A percentile compares a stretch with the other conserved stretches of the same genome.
phyloP scores from a whole-genome alignment of 176 grass and related monocot genomes.

The Alopecurus myosuroides region DNA sequence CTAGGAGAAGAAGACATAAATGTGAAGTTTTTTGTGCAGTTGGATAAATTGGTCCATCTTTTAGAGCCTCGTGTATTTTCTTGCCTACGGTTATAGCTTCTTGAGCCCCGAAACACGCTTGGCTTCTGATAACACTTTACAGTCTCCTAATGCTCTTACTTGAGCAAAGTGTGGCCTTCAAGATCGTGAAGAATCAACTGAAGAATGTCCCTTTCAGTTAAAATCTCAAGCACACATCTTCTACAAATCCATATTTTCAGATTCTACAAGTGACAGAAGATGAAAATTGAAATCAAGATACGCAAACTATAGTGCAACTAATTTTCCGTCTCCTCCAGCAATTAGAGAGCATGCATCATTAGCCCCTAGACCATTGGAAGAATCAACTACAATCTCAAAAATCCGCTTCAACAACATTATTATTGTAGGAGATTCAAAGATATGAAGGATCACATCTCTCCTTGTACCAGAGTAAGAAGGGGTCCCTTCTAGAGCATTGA shows the following conservation, averaged over 20 bases:
- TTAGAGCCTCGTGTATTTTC: too few species aligned
- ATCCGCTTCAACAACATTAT: conserved; percentile 24
- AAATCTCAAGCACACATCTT: conserved; percentile 57
- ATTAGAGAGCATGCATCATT: conserved; percentile 63
- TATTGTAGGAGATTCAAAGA: conserved; percentile 75
- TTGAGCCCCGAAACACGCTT: too few species aligned
- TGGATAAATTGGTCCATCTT: too few species aligned
- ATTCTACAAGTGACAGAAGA: conserved; percentile 70
- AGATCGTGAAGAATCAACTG: conserved; percentile 81
- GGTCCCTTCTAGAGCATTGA: conserved; percentile 60
- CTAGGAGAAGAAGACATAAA: too few species aligned
- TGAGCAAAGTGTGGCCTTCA: conserved; percentile 98
- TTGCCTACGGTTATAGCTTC: too few species aligned
- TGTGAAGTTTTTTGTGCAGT: too few species aligned
- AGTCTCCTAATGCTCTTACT: conserved; percentile 93
- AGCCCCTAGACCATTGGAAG: conserved; percentile 52
- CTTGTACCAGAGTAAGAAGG: conserved; percentile 44
- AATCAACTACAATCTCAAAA: conserved; percentile 41
- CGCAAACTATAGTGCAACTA: conserved; percentile 53
- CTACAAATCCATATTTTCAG: conserved; percentile 60
- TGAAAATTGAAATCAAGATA: conserved; percentile 60
- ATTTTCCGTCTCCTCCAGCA: conserved; percentile 75
- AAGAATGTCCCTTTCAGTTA: conserved; percentile 86
- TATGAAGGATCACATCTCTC: conserved; percentile 57
- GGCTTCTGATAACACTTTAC: conserved; percentile 90